Base-by-base conservation (phyloP, 805 yeast species). In the Kodamaea leandrae region DNA sequence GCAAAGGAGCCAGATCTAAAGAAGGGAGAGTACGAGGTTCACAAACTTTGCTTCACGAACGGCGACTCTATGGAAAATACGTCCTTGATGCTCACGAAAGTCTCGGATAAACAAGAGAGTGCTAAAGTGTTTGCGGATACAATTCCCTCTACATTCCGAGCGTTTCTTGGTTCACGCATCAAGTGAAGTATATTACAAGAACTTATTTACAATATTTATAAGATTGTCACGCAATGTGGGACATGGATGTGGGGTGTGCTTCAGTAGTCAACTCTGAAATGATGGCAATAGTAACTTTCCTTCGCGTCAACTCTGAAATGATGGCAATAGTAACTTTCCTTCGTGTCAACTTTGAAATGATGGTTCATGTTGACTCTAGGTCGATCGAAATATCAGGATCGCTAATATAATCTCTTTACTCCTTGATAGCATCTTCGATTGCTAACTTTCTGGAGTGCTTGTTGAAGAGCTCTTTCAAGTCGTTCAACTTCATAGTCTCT, bases 371-470 rank as follows among this genome's bases (percentile, higher is more conserved):
- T n/a, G n/a, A n/a, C n/a, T n/a, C n/a, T n/a, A n/a, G n/a, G n/a
- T n/a, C n/a, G n/a, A n/a, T 21, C 24, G 24, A 21, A 9, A 21
- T 7, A 21, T 21, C 9, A 21, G 24, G 6, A 21, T 21, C 9
- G n/a, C n/a, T n/a, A n/a, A n/a, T n/a, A 7, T 7, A 21, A 6
- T 21, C 9, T 21, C 16, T 13, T 20, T 46, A 51, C 20, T 47
- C 58, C 41, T 64, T 58, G 38, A 86, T 78, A 45, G 83, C 83
- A 45, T 88, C 96, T 54, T 85, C 73, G 51, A 89, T 71, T 45
- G 80, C 80, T 52, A 90, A 65, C 53, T 79, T 76, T 63, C 96
- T 79, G 7, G 96, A 87, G 57, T 90, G 95, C 42, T 85, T 72
- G 58, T 90, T 95, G 49, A 91, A 79, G 45, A 72, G 61, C 40